Base-by-base conservation (phyloP, 139 green algal species). In the Choricystis sp. region DNA sequence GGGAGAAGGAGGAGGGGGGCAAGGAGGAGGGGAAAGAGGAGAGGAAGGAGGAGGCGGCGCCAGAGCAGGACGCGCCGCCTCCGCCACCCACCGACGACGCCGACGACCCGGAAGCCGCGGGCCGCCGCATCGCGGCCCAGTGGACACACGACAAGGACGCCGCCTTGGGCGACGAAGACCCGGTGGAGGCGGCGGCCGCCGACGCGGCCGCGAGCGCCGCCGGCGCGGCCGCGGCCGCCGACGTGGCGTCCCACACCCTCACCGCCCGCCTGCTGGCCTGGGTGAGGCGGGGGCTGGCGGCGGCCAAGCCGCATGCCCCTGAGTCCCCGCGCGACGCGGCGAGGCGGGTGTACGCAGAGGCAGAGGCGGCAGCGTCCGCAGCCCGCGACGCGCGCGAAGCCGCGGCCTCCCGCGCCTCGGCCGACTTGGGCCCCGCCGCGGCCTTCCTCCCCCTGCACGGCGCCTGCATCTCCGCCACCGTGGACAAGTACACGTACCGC, bases 401-500 rank as follows among this genome's bases (percentile, higher is more conserved):
- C 40, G 40, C 40, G 9, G 40, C 40, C 9, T 9, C 40, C 40
- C 9, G 16, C 9, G 16, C 40, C 40, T 9, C 9, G 9, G 9
- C 16, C 40, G 40, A 52, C 40, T 16, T 52, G 40, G 40, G 40
- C 9, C 40, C 40, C 9, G 9, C 68, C 5, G 66, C 78, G 2
- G 73, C 74, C 56, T 75, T 66, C 2, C 82, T 76, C 66, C 58
- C 64, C 3, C 71, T 92, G 23, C 58, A 61, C 3, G 77, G 67
- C 66, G 64, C 67, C 31, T 91, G 84, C 70, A 71, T 82, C 31
- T 49, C 70, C 3, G 59, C 61, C 19, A 49, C 74, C 24, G 74
- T 81, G 40, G 80, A 87, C 26, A 86, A 90, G 72, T 92, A 88
- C 70, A 81, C 67, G 2, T 92, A 92, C 72, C 61, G 76, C 52